A percentile compares a stretch with the other conserved stretches of the same genome.
phyloP scores from a whole-genome alignment of 768 basidiomycete species.

The Suillus variegatus region DNA sequence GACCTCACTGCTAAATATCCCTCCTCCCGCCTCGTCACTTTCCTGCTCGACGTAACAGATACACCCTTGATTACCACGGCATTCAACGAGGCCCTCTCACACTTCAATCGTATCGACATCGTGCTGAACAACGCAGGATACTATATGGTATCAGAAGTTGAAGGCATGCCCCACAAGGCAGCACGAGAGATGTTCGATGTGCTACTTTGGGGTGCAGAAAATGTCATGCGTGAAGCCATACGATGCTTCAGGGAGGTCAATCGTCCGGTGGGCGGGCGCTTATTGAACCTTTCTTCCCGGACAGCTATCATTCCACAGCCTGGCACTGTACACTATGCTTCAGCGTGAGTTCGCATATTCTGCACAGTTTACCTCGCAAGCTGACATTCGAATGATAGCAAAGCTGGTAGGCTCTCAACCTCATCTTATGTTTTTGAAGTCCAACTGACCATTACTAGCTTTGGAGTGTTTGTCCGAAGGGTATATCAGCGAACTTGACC shows the following conservation, averaged over 20 bases:
- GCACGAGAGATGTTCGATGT: constrained; percentile 56
- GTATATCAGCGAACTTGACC: constrained; percentile 33
- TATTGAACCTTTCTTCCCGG: constrained; percentile 37
- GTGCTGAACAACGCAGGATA: constrained; percentile 47
- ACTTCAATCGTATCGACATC: constrained; percentile 44
- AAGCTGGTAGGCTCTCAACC: constrained; percentile 17
- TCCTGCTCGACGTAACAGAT: constrained; percentile 44
- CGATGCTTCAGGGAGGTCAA: constrained; percentile 39
- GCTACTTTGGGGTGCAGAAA: constrained; percentile 34
- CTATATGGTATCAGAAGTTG: constrained; percentile 53
- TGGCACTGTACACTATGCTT: constrained; percentile 23
- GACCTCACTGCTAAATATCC: constrained; percentile 33
- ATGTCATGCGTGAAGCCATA: constrained; percentile 35
- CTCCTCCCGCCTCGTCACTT: constrained; percentile 36
- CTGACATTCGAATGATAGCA: constrained; percentile 16
- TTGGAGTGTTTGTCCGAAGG: constrained; percentile 34
- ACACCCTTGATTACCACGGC: constrained; percentile 33
- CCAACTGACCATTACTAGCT: constrained; percentile 21
- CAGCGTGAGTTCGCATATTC: constrained; percentile 25
- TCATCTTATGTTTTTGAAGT: not conserved
- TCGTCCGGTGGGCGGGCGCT: constrained; percentile 32
- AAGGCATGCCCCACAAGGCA: constrained; percentile 82
- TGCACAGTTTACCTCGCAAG: not conserved
- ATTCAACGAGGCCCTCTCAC: constrained; percentile 34
- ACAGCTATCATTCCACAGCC: constrained; percentile 24